A percentile compares a stretch with the other conserved stretches of the same genome.
phyloP scores from a whole-genome alignment of 495 filamentous ascomycete genomes.

The Podospora sp. region DNA sequence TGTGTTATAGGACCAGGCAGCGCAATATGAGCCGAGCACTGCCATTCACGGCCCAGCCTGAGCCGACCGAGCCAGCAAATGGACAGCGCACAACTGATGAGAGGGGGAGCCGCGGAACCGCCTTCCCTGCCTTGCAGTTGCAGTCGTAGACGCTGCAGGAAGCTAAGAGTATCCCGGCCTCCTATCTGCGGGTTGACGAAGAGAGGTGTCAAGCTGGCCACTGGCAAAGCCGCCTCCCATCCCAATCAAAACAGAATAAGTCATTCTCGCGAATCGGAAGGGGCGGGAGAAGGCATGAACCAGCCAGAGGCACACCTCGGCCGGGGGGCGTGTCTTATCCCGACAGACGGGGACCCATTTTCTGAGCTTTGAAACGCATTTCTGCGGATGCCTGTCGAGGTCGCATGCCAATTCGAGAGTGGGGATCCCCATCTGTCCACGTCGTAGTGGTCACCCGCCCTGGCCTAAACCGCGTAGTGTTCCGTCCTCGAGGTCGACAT shows the following conservation, averaged over 20 bases:
- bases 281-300: constrained; percentile 24
- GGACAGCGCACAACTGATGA: not conserved
- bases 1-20: constrained; percentile 28
- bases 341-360: constrained; percentile 23
- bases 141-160: constrained; percentile 27
- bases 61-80: constrained; percentile 17
- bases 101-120: not conserved
- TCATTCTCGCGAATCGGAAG: constrained; percentile 27
- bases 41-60: constrained; percentile 18
- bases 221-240: constrained; percentile 9
- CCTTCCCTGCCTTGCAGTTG: constrained; percentile 15
- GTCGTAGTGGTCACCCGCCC: constrained; percentile 26
- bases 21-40: constrained; percentile 22
- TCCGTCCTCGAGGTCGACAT: constrained; percentile 6
- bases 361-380: constrained; percentile 17
- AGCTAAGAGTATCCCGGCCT: constrained; percentile 18
- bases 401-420: constrained; percentile 20
- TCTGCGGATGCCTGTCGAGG: constrained; percentile 26
- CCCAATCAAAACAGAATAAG: constrained; percentile 32
- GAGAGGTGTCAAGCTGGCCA: constrained; percentile 30
- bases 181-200: constrained; percentile 20
- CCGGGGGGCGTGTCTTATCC: constrained; percentile 20
- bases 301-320: constrained; percentile 17
- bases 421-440: constrained; percentile 22
- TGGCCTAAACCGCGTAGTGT: constrained; percentile 29